Base-by-base conservation (phyloP, 371 early-diverging fungal genomes). In the Mortierella sp. region DNA sequence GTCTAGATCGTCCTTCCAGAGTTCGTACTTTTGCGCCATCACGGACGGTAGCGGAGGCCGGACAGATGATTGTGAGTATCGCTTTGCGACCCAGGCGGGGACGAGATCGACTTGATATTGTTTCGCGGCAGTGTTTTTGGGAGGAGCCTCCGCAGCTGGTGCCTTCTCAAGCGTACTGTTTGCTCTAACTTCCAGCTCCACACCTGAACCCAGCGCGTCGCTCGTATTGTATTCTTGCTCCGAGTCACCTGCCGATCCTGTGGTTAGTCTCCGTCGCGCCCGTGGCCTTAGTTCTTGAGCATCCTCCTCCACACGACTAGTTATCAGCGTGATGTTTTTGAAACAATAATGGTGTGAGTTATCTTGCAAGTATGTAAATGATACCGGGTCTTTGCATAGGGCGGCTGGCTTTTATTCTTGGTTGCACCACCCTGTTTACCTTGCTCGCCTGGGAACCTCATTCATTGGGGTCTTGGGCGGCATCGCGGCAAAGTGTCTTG, bases 1-100 rank as follows among this genome's bases (percentile, higher is more conserved):
- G 4, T 65, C 65, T 21, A 65, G 65, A 41, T 65, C 65, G 65
- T 65, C 38, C 38, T 65, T 65, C 65, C 65, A 65, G 35, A 35
- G 35, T 65, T 2, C 38, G 38, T 65, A 65, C 32, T 38, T 38
- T 18, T 24, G 65, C 6, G 65, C 65, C 41, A 38, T 65, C 41
- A 35, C 24, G 18, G 35, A 60, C 11, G 65, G 32, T 8, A 65
- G 24, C 24, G 21, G 35, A 29, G 32, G 63, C 12, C 5, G 3
- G 60, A 60, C 60, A 29, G 60, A 4, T 3, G 11, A 29, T 16
- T 60, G 32, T 60, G 60, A 11, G 12, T 60, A 60, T 4, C 29
- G 60, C 14, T 29, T 29, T 60, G 11, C 32, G 11, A 29, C 16
- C 60, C 60, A 29, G 60, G 10, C 29, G 8, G 60, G 14, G 14